A percentile compares a stretch with the other conserved stretches of the same genome.
Evolutionary conservation across 2,329 filamentous ascomycete genomes (phyloP).

Genomic region (Colletotrichum sp.): DNA sequence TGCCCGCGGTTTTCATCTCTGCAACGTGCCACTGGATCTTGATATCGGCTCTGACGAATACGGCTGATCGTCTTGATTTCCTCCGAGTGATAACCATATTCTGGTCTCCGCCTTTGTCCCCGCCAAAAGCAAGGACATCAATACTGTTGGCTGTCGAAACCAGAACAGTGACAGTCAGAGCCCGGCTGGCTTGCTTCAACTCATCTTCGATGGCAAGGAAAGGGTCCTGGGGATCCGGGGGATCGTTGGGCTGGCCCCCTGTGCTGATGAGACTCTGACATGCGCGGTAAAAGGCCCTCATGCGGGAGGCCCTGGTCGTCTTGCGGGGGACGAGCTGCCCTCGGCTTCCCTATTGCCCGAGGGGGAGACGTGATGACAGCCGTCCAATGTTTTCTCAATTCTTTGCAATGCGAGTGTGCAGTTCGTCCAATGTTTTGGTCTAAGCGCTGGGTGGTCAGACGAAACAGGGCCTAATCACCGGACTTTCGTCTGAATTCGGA

Average conservation of each 20-base stretch:
- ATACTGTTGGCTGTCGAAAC: neutral
- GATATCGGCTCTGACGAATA: neutral
- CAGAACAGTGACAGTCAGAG: neutral
- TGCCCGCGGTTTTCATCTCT: neutral
- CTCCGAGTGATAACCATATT: constrained; percentile 1
- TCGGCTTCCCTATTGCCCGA: neutral
- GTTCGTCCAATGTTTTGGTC: neutral
- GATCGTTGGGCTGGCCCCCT: neutral
- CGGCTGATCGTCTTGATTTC: neutral
- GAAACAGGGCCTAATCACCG: neutral
- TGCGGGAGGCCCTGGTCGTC: neutral
- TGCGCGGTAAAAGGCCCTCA: neutral
- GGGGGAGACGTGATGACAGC: neutral
- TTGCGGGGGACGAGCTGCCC: neutral
- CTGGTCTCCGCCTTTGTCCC: constrained; percentile 2
- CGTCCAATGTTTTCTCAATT: neutral
- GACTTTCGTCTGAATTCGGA: neutral
- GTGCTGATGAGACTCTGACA: constrained; percentile 5
- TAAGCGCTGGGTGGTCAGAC: neutral
- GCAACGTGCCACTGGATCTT: constrained; percentile 6
- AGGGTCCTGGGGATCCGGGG: neutral
- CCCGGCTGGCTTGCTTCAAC: neutral
- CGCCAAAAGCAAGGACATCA: constrained; percentile 1
- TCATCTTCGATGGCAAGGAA: neutral
- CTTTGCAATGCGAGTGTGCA: neutral